These are phyloP conservation scores for Fusarium globosum DNA, from an alignment of 2,329 filamentous ascomycete species.

Conservation along the genomic window DNA sequence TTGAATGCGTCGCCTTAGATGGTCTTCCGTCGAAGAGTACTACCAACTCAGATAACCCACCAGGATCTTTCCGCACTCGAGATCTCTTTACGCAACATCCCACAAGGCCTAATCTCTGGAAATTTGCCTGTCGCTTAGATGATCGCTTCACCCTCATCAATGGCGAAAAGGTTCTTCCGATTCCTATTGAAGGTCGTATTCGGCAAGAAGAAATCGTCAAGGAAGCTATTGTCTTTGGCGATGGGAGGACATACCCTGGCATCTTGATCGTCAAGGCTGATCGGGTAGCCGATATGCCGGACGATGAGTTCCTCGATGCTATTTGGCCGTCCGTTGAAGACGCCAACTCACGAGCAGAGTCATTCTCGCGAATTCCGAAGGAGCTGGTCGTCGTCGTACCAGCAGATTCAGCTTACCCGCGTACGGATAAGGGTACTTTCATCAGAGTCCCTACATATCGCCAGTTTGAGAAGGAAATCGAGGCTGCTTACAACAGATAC, in stretches of 20 bases:
- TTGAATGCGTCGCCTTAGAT: constrained; percentile 52
- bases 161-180: constrained; percentile 60
- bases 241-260: constrained; percentile 63
- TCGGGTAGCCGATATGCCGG: constrained; percentile 53
- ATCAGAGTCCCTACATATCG: constrained; percentile 63
- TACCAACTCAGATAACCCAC: constrained; percentile 54
- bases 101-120: constrained; percentile 55
- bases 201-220: constrained; percentile 62
- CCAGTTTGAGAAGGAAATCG: constrained; percentile 57
- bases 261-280: constrained; percentile 64
- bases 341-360: constrained; percentile 62
- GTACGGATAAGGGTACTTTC: constrained; percentile 65
- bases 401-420: constrained; percentile 56
- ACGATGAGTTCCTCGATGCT: constrained; percentile 58
- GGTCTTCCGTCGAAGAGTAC: constrained; percentile 52
- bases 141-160: constrained; percentile 59
- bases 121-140: constrained; percentile 58
- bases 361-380: constrained; percentile 63
- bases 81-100: constrained; percentile 58
- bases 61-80: constrained; percentile 56
- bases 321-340: constrained; percentile 63
- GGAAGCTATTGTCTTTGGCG: constrained; percentile 69
- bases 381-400: constrained; percentile 64
- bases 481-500: constrained; percentile 49
- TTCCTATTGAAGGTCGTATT: constrained; percentile 64